Percentiles rank a stretch among this genome's conserved stretches.
phyloP scores from a whole-genome alignment of 805 yeast genomes.

The Spathaspora arborariae region DNA sequence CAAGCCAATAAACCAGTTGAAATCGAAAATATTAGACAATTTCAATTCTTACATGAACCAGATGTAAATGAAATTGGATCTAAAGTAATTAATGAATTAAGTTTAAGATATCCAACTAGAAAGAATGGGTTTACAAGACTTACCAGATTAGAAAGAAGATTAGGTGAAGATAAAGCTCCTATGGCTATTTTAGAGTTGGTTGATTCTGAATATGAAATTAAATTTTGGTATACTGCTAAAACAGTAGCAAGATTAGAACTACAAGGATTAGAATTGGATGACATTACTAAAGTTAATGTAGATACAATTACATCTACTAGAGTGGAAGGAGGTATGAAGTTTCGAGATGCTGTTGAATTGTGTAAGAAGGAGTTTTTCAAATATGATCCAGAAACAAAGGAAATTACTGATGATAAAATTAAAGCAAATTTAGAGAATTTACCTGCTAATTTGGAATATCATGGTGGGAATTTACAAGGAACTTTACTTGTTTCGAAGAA shows the following conservation, averaged over 20 bases:
- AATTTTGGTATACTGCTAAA: constrained; percentile 75
- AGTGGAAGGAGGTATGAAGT: constrained; percentile 48
- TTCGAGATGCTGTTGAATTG: constrained; percentile 59
- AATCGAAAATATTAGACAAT: constrained; percentile 13
- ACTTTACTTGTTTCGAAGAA: constrained; percentile 29
- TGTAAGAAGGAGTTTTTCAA: constrained; percentile 35
- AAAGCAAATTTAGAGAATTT: constrained; percentile 28
- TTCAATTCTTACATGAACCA: constrained; percentile 47
- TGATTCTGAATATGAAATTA: constrained; percentile 61
- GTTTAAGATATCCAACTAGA: constrained; percentile 59
- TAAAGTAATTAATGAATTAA: constrained; percentile 64
- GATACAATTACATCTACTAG: constrained; percentile 45
- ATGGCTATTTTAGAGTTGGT: constrained; percentile 86
- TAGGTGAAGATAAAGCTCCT: constrained; percentile 82
- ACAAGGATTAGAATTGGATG: constrained; percentile 51
- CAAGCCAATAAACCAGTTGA: constrained; percentile 11
- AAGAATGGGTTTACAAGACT: constrained; percentile 84
- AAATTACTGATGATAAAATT: constrained; percentile 19
- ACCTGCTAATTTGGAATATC: constrained; percentile 25
- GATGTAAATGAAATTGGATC: constrained; percentile 41
- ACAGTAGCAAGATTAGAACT: constrained; percentile 75
- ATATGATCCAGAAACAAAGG: constrained; percentile 26
- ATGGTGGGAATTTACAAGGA: constrained; percentile 22
- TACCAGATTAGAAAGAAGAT: constrained; percentile 75
- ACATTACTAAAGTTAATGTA: constrained; percentile 53